Base-by-base conservation (phyloP, 805 yeast genomes). In the Lachancea lanzarotensis region DNA sequence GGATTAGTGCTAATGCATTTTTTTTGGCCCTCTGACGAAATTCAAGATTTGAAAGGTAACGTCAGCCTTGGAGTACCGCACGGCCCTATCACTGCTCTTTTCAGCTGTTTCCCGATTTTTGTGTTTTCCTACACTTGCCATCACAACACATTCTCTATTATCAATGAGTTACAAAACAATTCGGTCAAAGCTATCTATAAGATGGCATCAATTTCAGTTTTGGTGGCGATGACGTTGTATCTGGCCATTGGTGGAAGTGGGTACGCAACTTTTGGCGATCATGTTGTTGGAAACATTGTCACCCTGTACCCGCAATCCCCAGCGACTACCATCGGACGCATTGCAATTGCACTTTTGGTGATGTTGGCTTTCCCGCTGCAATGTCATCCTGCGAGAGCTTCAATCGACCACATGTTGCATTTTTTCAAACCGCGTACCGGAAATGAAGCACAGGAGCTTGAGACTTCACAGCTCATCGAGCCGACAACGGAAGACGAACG, bases 91-190 rank as follows among this genome's bases (percentile, higher is more conserved):
- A 53, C 72, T 0, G 62, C 75, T 3, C 68, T 79, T n/a, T 71
- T 90, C 16, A 73, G 84, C 19, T 79, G 93, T 10, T 79, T 90
- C 60, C 95, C 97, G n/a, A 84, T 90, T 51, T 81, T 89, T 53
- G 91, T 91, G 12, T 90, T 91, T 70, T 96, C 96, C 0, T 91
- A 81, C 65, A 91, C 98, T 0, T 93, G 97, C 56, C 97, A 91
- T 59, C 97, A 91, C 63, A 91, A 91, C 66, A 87, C 87, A 88
- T 88, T 87, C 56, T 79, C 95, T 1, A 77, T 90, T 45, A 76
- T 89, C 44, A 91, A 90, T 56, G 98, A 91, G 66, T 74, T 90
- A 25, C 65, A 63, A 26, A 79, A 79, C 52, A 74, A 73, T 49
- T 67, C 83, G 0, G 66, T 75, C n/a, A 47, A 58, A 6, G 69